Percentiles rank a stretch among this genome's conserved stretches.
phyloP scores from a whole-genome alignment of 2,329 filamentous ascomycete species.

The Alternaria arborescens region DNA sequence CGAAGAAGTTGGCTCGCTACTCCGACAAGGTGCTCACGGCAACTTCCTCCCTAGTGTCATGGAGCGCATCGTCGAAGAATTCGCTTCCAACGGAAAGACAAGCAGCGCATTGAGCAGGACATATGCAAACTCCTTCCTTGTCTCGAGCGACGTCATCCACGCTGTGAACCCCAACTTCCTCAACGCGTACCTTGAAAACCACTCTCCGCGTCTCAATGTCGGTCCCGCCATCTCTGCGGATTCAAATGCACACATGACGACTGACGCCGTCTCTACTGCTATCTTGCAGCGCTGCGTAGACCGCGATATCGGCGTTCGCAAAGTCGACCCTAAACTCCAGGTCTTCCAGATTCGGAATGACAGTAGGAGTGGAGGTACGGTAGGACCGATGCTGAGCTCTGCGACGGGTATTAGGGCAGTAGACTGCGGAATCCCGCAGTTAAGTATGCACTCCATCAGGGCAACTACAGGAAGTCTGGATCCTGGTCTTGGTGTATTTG shows the following conservation, averaged over 20 bases:
- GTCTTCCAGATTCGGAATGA: slow-evolving; percentile 97
- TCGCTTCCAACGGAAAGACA: slow-evolving; percentile 56
- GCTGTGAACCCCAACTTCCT: slow-evolving; percentile 96
- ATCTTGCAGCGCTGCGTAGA: slow-evolving; percentile 82
- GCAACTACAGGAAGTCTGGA: slow-evolving; percentile 88
- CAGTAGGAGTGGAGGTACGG: slow-evolving; percentile 85
- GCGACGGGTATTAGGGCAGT: slow-evolving; percentile 82
- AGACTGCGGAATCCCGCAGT: slow-evolving; percentile 87
- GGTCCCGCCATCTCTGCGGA: slow-evolving; percentile 83
- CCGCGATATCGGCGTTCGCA: slow-evolving; percentile 56
- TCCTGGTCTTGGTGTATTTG: slow-evolving; percentile 84
- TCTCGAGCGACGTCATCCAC: slow-evolving; percentile 93
- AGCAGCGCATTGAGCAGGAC: slow-evolving; percentile 76
- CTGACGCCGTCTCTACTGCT: slow-evolving; percentile 84
- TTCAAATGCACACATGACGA: slow-evolving; percentile 95
- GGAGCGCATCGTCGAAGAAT: slow-evolving; percentile 80
- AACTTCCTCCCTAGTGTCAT: slow-evolving; percentile 87
- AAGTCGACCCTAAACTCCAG: slow-evolving; percentile 70
- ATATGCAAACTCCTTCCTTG: slow-evolving; percentile 89
- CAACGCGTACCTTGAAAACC: slow-evolving; percentile 80
- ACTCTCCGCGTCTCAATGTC: slow-evolving; percentile 87
- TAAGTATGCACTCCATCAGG: slow-evolving; percentile 93
- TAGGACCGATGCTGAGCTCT: slow-evolving; percentile 88
- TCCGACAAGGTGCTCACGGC: slow-evolving; percentile 87
- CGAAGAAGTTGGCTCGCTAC: slow-evolving; percentile 91